phyloP scores from a whole-genome alignment of 176 grass and related monocot species.

The Carex myosuroides region DNA sequence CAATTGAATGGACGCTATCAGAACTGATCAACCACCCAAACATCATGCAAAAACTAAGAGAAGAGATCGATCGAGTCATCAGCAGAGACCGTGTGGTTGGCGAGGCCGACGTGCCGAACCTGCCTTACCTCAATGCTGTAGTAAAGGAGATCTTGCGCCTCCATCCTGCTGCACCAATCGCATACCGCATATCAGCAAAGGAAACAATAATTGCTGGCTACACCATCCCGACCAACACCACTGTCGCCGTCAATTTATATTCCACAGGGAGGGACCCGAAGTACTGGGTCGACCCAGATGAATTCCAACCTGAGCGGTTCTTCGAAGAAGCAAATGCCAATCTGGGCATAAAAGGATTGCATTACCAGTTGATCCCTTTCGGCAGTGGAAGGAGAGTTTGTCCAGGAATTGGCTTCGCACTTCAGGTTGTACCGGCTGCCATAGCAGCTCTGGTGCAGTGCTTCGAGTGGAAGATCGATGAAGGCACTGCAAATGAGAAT shows the following conservation, averaged over 20 bases:
- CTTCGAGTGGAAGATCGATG: constrained; percentile 35
- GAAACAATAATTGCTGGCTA: constrained; percentile 32
- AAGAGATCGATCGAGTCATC: constrained; percentile 46
- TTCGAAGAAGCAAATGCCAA: not conserved
- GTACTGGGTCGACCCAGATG: constrained; percentile 34
- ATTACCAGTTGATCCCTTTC: constrained; percentile 74
- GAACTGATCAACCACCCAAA: constrained; percentile 58
- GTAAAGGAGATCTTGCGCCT: constrained; percentile 56
- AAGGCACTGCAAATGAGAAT: constrained; percentile 8
- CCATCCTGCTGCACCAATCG: constrained; percentile 43
- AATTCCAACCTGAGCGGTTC: constrained; percentile 50
- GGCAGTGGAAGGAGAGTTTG: constrained; percentile 51
- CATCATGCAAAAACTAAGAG: constrained; percentile 21
- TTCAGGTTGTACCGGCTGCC: constrained; percentile 38
- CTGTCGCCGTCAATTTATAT: constrained; percentile 55
- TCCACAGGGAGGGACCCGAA: constrained; percentile 48
- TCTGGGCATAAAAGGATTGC: constrained; percentile 46
- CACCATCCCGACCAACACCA: constrained; percentile 41
- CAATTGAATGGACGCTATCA: constrained; percentile 55
- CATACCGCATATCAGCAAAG: constrained; percentile 26
- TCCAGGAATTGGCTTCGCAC: constrained; percentile 50
- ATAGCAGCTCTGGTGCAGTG: constrained; percentile 60
- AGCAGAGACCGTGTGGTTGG: constrained; percentile 29
- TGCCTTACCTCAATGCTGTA: constrained; percentile 64
- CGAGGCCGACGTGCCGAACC: constrained; percentile 38